Conservation (phyloP, 768 basidiomycete species). For the Lyophyllum atratum region DNA sequence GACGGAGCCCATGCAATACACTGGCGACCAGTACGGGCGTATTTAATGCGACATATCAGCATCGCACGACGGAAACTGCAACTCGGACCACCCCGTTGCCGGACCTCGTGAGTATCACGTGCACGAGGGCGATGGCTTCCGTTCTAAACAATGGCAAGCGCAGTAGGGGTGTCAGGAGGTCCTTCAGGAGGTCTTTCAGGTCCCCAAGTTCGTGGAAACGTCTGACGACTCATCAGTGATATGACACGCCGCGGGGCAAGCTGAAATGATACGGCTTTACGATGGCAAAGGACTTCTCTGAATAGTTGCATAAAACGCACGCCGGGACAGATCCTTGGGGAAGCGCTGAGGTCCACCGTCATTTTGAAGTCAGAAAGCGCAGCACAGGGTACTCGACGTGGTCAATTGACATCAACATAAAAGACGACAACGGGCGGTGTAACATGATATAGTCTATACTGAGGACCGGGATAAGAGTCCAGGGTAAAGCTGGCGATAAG, state of each 20-base stretch:
- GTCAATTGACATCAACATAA: too few relatives aligned
- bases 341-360: too few relatives aligned
- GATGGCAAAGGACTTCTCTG: background rate
- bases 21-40: background rate
- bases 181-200: background rate
- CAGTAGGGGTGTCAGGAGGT: background rate
- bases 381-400: too few relatives aligned
- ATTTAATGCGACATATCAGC: conserved; percentile 18
- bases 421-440: background rate
- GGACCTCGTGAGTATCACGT: conserved; percentile 3
- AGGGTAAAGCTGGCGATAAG: background rate
- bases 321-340: too few relatives aligned
- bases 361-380: too few relatives aligned
- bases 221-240: too few relatives aligned
- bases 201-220: background rate
- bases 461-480: background rate
- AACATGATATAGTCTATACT: background rate
- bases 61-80: conserved; percentile 3
- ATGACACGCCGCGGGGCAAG: too few relatives aligned
- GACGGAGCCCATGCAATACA: background rate
- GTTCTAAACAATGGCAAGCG: background rate
- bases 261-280: background rate
- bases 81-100: background rate
- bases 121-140: background rate
- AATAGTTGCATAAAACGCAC: too few relatives aligned